phyloP scores from a whole-genome alignment of 2,329 filamentous ascomycete species.

The Septoria petroselini region DNA sequence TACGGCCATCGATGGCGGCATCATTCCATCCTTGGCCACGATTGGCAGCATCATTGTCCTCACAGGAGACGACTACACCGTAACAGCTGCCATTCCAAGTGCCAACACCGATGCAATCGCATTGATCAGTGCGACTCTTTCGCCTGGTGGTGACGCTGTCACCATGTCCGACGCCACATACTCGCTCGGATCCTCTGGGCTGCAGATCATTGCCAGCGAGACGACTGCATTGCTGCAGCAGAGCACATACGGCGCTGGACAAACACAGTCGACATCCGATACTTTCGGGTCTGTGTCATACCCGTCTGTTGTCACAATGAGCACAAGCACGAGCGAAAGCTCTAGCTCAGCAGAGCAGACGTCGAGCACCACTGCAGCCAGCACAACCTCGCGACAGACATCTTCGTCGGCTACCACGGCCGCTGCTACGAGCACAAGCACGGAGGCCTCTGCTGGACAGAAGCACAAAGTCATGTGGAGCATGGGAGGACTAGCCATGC shows the following conservation, averaged over 20 bases:
- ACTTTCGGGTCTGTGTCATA: not conserved
- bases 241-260: constrained; percentile 9
- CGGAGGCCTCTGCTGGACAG: constrained; percentile 8
- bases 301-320: constrained; percentile 5
- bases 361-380: not conserved
- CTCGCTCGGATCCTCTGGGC: constrained; percentile 10
- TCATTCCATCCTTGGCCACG: constrained; percentile 6
- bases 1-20: constrained; percentile 8
- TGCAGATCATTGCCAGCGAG: constrained; percentile 1
- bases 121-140: constrained; percentile 1
- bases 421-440: constrained; percentile 2
- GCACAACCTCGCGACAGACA: not conserved
- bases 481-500: constrained; percentile 1
- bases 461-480: constrained; percentile 5
- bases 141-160: not conserved
- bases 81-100: constrained; percentile 10
- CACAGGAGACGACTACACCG: constrained; percentile 6
- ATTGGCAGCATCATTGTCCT: constrained; percentile 9
- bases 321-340: not conserved
- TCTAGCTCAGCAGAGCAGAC: too few species aligned
- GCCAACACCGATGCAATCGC: constrained; percentile 9
- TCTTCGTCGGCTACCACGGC: not conserved
- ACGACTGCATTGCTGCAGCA: constrained; percentile 1
- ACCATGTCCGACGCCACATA: constrained; percentile 1
- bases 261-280: constrained; percentile 1